Percentiles rank a stretch among this genome's conserved stretches.
Evolutionary conservation across 2,329 filamentous ascomycete species (phyloP).

Genomic region (Cladosporium sp.): DNA sequence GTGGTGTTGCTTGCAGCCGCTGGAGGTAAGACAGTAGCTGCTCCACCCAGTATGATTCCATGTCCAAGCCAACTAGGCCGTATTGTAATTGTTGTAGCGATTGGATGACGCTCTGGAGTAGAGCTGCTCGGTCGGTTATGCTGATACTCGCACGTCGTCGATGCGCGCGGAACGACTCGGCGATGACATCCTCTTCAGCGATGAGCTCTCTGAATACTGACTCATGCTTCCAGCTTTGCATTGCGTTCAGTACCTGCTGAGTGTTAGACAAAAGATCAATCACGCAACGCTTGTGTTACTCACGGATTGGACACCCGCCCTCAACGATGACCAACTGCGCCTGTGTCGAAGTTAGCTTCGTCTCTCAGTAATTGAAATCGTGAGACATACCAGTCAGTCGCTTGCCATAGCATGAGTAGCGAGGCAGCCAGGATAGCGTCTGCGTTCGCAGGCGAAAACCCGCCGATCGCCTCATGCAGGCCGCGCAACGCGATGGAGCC

Average conservation of each 20-base stretch:
- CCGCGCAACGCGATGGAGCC: constrained; percentile 80
- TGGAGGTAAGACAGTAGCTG: constrained; percentile 46
- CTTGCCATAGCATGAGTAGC: constrained; percentile 90
- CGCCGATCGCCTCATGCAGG: constrained; percentile 77
- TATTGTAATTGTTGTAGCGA: constrained; percentile 41
- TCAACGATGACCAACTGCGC: constrained; percentile 87
- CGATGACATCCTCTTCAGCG: constrained; percentile 57
- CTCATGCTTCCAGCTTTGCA: constrained; percentile 83
- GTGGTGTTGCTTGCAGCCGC: constrained; percentile 36
- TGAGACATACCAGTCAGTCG: constrained; percentile 77
- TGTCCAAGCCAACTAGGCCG: constrained; percentile 40
- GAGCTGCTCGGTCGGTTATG: constrained; percentile 20
- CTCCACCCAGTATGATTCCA: constrained; percentile 45
- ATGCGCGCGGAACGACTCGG: constrained; percentile 18
- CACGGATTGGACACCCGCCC: constrained; percentile 86
- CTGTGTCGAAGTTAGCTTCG: constrained; percentile 43
- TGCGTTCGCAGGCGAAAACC: constrained; percentile 79
- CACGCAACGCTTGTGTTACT: constrained; percentile 34
- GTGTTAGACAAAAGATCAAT: constrained; percentile 17
- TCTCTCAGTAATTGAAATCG: not conserved
- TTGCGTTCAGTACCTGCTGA: constrained; percentile 73
- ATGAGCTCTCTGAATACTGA: constrained; percentile 82
- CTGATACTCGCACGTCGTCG: constrained; percentile 18
- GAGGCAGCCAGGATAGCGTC: constrained; percentile 91
- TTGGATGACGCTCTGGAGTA: constrained; percentile 38